Conservation (phyloP, 768 basidiomycete genomes). For the Suillus tomentosus region DNA sequence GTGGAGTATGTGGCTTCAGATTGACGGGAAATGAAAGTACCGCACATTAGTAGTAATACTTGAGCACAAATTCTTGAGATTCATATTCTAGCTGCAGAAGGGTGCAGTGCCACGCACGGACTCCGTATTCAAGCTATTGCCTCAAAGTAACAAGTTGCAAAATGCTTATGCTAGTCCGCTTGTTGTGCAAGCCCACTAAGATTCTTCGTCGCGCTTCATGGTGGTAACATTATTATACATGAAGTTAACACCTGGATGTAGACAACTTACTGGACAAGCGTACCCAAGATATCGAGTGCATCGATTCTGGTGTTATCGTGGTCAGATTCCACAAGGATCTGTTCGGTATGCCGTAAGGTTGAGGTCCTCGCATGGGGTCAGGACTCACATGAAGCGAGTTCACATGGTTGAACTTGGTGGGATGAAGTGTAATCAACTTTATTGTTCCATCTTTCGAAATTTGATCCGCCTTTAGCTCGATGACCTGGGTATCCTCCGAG, state of each 20-base stretch:
- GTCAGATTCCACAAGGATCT: conserved; percentile 74
- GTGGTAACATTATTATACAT: conserved; percentile 9
- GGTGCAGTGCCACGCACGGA: neutral
- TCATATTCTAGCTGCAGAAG: neutral
- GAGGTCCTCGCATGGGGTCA: neutral
- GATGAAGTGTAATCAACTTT: conserved; percentile 53
- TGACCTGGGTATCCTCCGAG: conserved; percentile 55
- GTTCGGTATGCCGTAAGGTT: neutral
- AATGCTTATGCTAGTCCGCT: conserved; percentile 24
- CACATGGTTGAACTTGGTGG: conserved; percentile 71
- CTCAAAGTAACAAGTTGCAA: neutral
- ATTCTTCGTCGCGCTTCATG: conserved; percentile 38
- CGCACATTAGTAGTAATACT: neutral
- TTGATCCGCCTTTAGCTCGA: conserved; percentile 53
- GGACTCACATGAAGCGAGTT: conserved; percentile 59
- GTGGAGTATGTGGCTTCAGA: conserved; percentile 89
- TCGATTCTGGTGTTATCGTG: conserved; percentile 73
- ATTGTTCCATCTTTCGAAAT: conserved; percentile 40
- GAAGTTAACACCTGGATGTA: neutral
- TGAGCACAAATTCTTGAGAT: neutral
- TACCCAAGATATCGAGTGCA: conserved; percentile 63
- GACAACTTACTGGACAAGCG: conserved; percentile 53
- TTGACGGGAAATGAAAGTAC: conserved; percentile 60
- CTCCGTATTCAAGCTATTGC: neutral
- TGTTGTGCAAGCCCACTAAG: conserved; percentile 40